A percentile compares a stretch with the other conserved stretches of the same genome.
phyloP scores from a whole-genome alignment of 1,284 basidiomycete species.

The Boletellus sp. region DNA sequence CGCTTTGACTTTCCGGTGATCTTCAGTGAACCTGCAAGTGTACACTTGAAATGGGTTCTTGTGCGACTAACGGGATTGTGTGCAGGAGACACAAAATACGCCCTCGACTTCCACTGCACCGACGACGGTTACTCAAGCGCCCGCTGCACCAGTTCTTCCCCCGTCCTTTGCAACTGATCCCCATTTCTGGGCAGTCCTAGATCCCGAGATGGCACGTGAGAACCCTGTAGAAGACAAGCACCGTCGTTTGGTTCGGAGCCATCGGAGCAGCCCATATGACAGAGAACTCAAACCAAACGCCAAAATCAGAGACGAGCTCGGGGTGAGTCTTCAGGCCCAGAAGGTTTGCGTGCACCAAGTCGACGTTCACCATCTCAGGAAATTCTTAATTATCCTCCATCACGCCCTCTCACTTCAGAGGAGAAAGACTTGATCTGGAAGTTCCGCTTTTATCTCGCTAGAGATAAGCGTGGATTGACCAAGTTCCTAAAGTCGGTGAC shows the following conservation, averaged over 20 bases:
- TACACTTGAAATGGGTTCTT: neutral
- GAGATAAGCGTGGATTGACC: conserved; percentile 88
- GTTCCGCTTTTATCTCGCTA: conserved; percentile 93
- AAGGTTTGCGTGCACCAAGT: neutral
- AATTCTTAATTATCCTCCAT: conserved; percentile 90
- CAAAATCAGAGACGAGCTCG: conserved; percentile 90
- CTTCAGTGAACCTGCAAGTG: conserved; percentile 79
- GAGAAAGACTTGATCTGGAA: conserved; percentile 99
- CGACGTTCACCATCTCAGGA: conserved; percentile 46
- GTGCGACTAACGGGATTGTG: conserved; percentile 6
- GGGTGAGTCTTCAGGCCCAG: conserved; percentile 45
- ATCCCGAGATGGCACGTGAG: conserved; percentile 86
- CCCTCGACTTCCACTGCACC: conserved; percentile 38
- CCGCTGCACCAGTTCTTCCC: conserved; percentile 44
- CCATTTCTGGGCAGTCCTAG: conserved; percentile 85
- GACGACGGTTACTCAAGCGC: conserved; percentile 38
- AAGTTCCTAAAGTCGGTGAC: conserved; percentile 98
- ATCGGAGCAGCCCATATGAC: conserved; percentile 91
- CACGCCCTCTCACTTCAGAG: conserved; percentile 80
- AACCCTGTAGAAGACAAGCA: conserved; percentile 99
- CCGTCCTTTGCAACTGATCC: conserved; percentile 56
- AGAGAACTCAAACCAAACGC: conserved; percentile 96
- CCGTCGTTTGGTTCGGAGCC: conserved; percentile 89
- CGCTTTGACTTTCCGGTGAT: conserved; percentile 99
- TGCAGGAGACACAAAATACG: conserved; percentile 35